Conservation (phyloP, 257 asterid species). For the Solanum ossicruentum region DNA sequence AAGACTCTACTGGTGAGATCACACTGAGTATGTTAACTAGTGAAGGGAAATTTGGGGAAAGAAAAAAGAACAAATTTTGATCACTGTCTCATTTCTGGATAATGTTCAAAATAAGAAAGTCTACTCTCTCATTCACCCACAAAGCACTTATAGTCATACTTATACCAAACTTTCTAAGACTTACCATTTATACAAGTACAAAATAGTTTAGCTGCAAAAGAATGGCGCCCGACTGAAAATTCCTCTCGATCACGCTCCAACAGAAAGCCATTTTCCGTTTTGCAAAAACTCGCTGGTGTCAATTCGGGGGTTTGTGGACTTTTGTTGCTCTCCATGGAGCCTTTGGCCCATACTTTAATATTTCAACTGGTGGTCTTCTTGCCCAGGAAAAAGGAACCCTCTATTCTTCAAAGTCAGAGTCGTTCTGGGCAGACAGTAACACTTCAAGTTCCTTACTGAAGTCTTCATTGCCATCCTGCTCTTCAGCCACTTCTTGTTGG, state of each 20-base stretch:
- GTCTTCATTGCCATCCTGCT: conserved; percentile 1
- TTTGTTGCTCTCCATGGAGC: not conserved
- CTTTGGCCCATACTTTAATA: not conserved
- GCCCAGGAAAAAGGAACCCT: not conserved
- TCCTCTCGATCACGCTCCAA: not conserved
- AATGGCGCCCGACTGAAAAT: not conserved
- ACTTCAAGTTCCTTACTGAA: conserved; percentile 24
- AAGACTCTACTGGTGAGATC: not conserved
- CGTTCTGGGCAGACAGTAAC: conserved; percentile 4
- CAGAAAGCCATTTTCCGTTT: too few relatives aligned
- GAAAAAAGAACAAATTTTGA: not conserved
- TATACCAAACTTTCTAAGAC: too few relatives aligned
- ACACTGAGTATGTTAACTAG: too few relatives aligned
- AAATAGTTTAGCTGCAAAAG: not conserved
- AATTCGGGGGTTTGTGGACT: not conserved
- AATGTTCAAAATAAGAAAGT: not conserved
- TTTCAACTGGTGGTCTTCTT: not conserved
- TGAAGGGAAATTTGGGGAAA: not conserved
- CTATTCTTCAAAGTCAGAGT: conserved; percentile 1
- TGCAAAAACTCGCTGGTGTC: too few relatives aligned
- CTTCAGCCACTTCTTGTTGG: not conserved
- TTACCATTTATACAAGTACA: not conserved
- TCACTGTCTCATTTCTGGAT: not conserved
- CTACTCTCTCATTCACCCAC: not conserved
- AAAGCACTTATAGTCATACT: not conserved